phyloP scores from a whole-genome alignment of 2,329 filamentous ascomycete species.

The Dryadomyces sulphureus region DNA sequence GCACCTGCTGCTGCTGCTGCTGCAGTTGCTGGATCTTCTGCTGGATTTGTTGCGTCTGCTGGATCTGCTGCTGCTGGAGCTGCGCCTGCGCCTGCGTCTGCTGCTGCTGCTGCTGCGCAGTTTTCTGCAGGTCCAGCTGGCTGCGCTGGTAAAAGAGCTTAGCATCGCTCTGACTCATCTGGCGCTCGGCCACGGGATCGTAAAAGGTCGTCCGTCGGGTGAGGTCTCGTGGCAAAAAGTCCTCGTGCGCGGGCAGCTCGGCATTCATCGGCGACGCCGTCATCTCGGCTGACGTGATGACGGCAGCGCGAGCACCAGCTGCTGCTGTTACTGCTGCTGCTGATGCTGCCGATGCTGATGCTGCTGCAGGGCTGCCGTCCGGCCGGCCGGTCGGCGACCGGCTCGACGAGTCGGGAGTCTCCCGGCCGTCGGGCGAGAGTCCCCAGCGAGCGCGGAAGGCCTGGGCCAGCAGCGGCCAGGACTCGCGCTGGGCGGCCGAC shows the following conservation, averaged over 20 bases:
- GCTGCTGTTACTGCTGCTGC: not conserved
- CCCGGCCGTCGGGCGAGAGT: not conserved
- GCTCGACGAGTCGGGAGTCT: not conserved
- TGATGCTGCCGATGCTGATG: not conserved
- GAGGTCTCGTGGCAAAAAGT: constrained; percentile 45
- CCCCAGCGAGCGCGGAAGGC: not conserved
- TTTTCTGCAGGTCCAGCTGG: constrained; percentile 43
- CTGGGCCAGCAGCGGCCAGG: not conserved
- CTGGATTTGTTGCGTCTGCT: too few species aligned
- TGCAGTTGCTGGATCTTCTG: not conserved
- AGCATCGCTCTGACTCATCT: constrained; percentile 85
- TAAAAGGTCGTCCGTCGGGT: constrained; percentile 72
- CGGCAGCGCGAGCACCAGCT: not conserved
- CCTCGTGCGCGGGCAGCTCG: constrained; percentile 26
- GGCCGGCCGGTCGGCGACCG: too few species aligned
- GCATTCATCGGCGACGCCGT: constrained; percentile 2
- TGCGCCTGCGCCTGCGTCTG: constrained; percentile 11
- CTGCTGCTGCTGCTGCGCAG: constrained; percentile 18
- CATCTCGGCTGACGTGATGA: not conserved
- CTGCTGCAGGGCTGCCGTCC: not conserved
- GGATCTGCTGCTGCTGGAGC: not conserved
- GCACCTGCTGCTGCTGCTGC: too few species aligned
- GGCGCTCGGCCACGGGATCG: constrained; percentile 84
- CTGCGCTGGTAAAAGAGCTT: constrained; percentile 93
- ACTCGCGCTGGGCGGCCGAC: not conserved